Percentiles rank a stretch among this genome's conserved stretches.
These are phyloP conservation scores for Teratosphaeria destructans DNA, from an alignment of 2,329 filamentous ascomycete genomes.

Conservation along the genomic window DNA sequence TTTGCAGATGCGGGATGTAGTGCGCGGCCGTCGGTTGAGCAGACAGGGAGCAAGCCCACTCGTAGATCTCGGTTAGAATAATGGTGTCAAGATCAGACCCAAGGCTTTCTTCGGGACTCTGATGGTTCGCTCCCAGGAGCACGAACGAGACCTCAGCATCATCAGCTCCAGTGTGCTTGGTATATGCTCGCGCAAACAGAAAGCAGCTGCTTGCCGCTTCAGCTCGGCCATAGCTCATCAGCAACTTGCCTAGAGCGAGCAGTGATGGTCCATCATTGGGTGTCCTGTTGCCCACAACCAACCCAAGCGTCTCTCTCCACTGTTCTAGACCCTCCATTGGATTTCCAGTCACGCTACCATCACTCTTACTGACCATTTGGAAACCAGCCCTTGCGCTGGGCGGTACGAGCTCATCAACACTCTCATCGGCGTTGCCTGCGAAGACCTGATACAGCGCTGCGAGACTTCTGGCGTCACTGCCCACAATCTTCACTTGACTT, in stretches of 20 bases:
- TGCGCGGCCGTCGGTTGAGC: constrained; percentile 5
- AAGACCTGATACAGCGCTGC: constrained; percentile 89
- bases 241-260: constrained; percentile 66
- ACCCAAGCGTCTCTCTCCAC: constrained; percentile 81
- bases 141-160: constrained; percentile 71
- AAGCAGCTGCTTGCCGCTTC: constrained; percentile 94
- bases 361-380: constrained; percentile 73
- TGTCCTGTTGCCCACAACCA: constrained; percentile 83
- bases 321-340: constrained; percentile 77
- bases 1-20: constrained; percentile 69
- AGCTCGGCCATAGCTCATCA: constrained; percentile 74
- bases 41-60: constrained; percentile 68
- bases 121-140: constrained; percentile 75
- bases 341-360: constrained; percentile 54
- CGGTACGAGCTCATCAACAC: constrained; percentile 89
- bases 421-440: constrained; percentile 87
- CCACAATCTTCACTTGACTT: constrained; percentile 77
- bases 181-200: constrained; percentile 64
- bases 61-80: constrained; percentile 92
- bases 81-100: constrained; percentile 74
- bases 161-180: constrained; percentile 71
- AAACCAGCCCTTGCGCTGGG: constrained; percentile 84
- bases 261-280: constrained; percentile 67
- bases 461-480: constrained; percentile 70
- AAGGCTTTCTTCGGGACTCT: constrained; percentile 52